Conservation (phyloP, 345 rosid species). For the Garcia nutans region DNA sequence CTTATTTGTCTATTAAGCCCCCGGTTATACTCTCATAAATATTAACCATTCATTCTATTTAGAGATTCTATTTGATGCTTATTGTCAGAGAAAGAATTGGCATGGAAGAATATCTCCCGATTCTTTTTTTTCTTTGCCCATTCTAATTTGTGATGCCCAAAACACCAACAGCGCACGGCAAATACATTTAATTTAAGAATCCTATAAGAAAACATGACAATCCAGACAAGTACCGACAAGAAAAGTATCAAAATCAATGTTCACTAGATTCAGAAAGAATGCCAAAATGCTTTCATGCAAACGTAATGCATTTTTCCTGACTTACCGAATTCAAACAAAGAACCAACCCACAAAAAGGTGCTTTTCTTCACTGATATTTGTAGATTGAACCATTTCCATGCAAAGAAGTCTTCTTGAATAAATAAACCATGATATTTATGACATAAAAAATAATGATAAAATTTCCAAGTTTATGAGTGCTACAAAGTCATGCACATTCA, state of each 20-base stretch:
- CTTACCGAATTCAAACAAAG: slow-evolving; percentile 1
- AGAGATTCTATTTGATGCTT: background rate
- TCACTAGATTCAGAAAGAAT: background rate
- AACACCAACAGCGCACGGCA: background rate
- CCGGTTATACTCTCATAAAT: background rate
- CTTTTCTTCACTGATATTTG: background rate
- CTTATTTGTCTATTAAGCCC: background rate
- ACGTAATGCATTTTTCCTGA: background rate
- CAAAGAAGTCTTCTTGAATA: background rate
- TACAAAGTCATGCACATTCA: background rate
- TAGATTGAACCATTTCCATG: background rate
- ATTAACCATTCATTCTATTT: background rate
- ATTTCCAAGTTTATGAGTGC: background rate
- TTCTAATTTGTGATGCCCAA: background rate
- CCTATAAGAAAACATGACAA: background rate
- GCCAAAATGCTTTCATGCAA: slow-evolving; percentile 1
- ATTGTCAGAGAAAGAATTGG: background rate
- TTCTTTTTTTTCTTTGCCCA: background rate
- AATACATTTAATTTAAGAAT: background rate
- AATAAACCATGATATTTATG: too few relatives aligned
- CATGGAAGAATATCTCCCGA: background rate
- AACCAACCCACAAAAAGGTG: background rate
- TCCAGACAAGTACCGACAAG: background rate
- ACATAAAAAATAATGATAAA: background rate
- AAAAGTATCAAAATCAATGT: background rate